These are phyloP conservation scores for Grigorovia jiainica DNA, from an alignment of 805 yeast genomes.

Conservation along the genomic window DNA sequence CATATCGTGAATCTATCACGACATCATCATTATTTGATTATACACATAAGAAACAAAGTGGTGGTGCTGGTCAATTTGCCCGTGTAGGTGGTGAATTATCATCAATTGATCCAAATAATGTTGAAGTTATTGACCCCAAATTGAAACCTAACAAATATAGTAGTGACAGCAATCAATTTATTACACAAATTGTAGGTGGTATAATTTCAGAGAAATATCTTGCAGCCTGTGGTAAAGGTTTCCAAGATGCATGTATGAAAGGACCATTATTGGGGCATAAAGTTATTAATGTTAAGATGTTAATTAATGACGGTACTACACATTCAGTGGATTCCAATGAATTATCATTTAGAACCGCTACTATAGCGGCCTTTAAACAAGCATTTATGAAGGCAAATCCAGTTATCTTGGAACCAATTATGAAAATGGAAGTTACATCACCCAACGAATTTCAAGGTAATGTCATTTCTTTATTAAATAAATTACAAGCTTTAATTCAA, in stretches of 20 bases:
- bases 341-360: constrained; percentile 88
- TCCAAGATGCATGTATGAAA: constrained; percentile 87
- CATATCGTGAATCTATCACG: constrained; percentile 89
- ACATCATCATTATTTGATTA: constrained; percentile 71
- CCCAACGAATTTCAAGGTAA: constrained; percentile 95
- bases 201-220: constrained; percentile 91
- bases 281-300: constrained; percentile 88
- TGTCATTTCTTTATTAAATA: constrained; percentile 85
- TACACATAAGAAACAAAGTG: constrained; percentile 95
- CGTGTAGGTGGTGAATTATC: constrained; percentile 80
- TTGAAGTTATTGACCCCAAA: background rate
- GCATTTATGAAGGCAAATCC: constrained; percentile 82
- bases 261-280: constrained; percentile 95
- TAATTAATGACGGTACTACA: constrained; percentile 92
- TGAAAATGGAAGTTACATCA: constrained; percentile 87
- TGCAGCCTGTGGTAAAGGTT: constrained; percentile 90
- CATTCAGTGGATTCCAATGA: constrained; percentile 97
- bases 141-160: background rate
- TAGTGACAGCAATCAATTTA: constrained; percentile 53
- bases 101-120: constrained; percentile 37
- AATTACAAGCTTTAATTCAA: constrained; percentile 81
- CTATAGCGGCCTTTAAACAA: constrained; percentile 83
- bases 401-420: constrained; percentile 89
- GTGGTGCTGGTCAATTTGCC: constrained; percentile 99
- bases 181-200: constrained; percentile 91